Evolutionary conservation across 1,284 basidiomycete genomes (phyloP), one percentile per base, ranked within the genome.

Genomic region (Ceratobasidium sp.): DNA sequence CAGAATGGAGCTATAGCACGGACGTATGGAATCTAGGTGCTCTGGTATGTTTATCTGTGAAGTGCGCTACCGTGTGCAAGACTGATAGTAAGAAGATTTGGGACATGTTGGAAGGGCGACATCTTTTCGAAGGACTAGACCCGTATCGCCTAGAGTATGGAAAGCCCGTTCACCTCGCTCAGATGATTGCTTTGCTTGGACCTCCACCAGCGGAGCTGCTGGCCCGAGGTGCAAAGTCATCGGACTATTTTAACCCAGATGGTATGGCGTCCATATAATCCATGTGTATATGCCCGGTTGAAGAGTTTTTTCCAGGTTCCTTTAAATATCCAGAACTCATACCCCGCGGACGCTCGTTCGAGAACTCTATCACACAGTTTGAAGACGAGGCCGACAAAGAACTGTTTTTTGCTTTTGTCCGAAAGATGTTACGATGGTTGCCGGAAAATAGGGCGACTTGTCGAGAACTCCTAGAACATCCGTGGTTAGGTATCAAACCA

Each of bases 1-100:
- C 67, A 10, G 23, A 15, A 4, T 69, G 46, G 46, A 50, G 48
- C 23, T 69, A 54, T 33, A 54, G 67, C 23, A 15, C 33, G 3
- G 67, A 69, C n/a, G 38, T 69, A 7, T 69, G 67, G 67, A 69
- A 69, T 54, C 50, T 69, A 33, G 67, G 48, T 52, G 23, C 54
- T 2, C 9, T 54, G 67, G 67, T 69, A 54, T 23, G 67, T 54
- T 26, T 1, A 33, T 33, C 20, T 10, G 28, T 7, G 12, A 17
- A 12, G 42, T 20, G 20, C 4, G 17, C 40, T 13, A 66, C 15
- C 23, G 23, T 13, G 26, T 66, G 3, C 46, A 13, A 15, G 9
- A 40, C 12, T 44, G 13, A 50, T 20, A n/a, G 54, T 33, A 1
- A 33, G 33, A 23, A 69, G 48, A 69, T 54, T n/a, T 69, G 67